These are phyloP conservation scores for Noccaea caerulescens DNA, from an alignment of 345 rosid genomes.

Conservation along the genomic window DNA sequence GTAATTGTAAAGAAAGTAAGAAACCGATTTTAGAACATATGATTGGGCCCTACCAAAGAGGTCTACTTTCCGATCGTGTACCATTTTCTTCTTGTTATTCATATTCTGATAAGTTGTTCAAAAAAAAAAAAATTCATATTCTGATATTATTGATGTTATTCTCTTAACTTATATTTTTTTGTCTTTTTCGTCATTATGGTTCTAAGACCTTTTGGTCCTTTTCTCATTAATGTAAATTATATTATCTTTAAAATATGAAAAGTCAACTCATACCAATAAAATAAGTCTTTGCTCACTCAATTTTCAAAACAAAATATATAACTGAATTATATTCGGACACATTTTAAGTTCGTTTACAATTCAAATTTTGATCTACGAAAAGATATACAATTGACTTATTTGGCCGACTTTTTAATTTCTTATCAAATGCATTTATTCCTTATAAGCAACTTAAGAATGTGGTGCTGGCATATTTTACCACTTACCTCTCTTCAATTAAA, in stretches of 20 bases:
- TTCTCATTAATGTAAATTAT: slow-evolving; percentile 22
- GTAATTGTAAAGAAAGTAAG: slow-evolving; percentile 24
- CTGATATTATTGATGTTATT: slow-evolving; percentile 15
- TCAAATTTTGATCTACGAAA: background rate
- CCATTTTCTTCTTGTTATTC: slow-evolving; percentile 23
- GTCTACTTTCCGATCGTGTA: slow-evolving; percentile 27
- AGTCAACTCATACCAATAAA: slow-evolving; percentile 30
- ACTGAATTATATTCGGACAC: background rate
- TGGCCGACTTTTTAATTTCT: background rate
- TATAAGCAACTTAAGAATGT: too few relatives aligned
- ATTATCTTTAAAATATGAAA: slow-evolving; percentile 19
- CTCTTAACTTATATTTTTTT: slow-evolving; percentile 22
- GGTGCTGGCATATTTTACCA: too few relatives aligned
- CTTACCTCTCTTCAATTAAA: too few relatives aligned
- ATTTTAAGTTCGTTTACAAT: background rate
- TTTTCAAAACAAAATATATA: slow-evolving; percentile 4
- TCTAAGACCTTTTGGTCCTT: slow-evolving; percentile 29
- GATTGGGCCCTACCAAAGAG: slow-evolving; percentile 24
- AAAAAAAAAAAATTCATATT: background rate
- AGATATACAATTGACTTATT: background rate
- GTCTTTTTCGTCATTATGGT: slow-evolving; percentile 33
- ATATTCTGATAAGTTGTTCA: too few relatives aligned
- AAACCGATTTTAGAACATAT: slow-evolving; percentile 32
- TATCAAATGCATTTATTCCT: background rate
- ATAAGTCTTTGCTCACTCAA: slow-evolving; percentile 12